Base-by-base conservation (phyloP, 495 filamentous ascomycete genomes). In the Aspergillus taichungensis region DNA sequence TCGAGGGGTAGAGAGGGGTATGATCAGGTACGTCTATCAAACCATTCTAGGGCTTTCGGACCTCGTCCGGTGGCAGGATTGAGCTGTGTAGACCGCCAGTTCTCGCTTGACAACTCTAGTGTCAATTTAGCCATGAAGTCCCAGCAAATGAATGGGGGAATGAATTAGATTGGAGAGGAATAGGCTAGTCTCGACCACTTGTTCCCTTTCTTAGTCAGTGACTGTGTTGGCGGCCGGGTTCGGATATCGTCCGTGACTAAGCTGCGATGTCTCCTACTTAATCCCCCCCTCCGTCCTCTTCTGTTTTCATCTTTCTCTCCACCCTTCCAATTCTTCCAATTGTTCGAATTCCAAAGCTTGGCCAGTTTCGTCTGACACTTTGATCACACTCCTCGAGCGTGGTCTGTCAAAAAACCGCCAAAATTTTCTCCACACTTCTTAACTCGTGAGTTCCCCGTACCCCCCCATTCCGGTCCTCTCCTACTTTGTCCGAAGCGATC, bases 381-480 rank as follows among this genome's bases (percentile, higher is more conserved):
- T 49, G 66, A 69, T 71, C 64, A 64, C 69, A 60, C 51, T 64
- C 56, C 48, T 30, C 55, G 59, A 61, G 55, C 53, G 67, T 72
- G 64, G 59, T 71, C 69, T 56, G 18, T 24, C 55, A 55, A 54
- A 60, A 63, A 61, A 66, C 67, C 66, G 69, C 50, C 69, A 73
- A 57, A 51, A 73, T 73, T 73, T 73, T 73, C 66, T 49, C 62
- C 61, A 73, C 66, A 63, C 63, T 55, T 52, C 67, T 73, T 48
- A 71, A 73, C 63, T 73, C 69, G 69, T 73, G 46, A 60, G 69
- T 69, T 11, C 13, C 34, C 43, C 39, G 36, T 14, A 9, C 37
- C 37, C 14, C 14, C 33, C n/a, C n/a, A n/a, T 9, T 37, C 40
- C 13, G 12, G 27, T 14, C 34, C 42, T 38, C 24, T 32, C 35